Percentiles rank a stretch among this genome's conserved stretches.
Evolutionary conservation across 805 yeast species (phyloP).

Genomic region (Nakazawaea sp.): DNA sequence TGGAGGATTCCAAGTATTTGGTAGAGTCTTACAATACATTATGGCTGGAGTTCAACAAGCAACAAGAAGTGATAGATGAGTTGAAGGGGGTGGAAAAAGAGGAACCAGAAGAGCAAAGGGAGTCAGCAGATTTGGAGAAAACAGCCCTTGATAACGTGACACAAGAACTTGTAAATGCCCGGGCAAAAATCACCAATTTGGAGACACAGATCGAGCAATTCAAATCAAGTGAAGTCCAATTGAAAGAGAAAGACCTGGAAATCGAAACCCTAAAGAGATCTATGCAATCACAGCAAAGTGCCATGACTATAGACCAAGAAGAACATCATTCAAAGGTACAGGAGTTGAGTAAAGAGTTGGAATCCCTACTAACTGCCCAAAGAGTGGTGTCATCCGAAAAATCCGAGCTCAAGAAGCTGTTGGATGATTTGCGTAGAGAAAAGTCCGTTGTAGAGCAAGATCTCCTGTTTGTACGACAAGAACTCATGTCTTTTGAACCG

Average conservation of each 20-base stretch:
- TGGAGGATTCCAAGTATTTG: not conserved
- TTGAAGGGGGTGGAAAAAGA: conserved; percentile 13
- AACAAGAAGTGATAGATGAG: not conserved
- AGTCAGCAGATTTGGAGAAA: conserved; percentile 13
- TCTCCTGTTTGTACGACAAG: conserved; percentile 31
- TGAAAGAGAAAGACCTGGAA: too few species aligned
- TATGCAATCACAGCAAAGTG: not conserved
- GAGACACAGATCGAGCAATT: too few species aligned
- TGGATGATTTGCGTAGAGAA: conserved; percentile 32
- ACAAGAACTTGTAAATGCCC: too few species aligned
- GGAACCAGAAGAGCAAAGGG: conserved; percentile 14
- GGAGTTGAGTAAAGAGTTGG: conserved; percentile 13
- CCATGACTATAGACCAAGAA: not conserved
- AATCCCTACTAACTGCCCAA: conserved; percentile 34
- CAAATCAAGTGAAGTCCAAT: too few species aligned
- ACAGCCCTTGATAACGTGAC: conserved; percentile 7
- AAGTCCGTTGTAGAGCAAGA: conserved; percentile 28
- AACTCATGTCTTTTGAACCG: conserved; percentile 16
- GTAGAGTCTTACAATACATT: not conserved
- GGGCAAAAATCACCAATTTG: too few species aligned
- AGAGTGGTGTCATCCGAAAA: conserved; percentile 37
- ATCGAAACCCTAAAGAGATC: conserved; percentile 9
- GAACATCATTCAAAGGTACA: conserved; percentile 14
- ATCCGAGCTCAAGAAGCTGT: conserved; percentile 30
- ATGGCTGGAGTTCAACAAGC: not conserved